Base-by-base conservation (phyloP, 345 rosid species). In the Conringia planisiliqua region DNA sequence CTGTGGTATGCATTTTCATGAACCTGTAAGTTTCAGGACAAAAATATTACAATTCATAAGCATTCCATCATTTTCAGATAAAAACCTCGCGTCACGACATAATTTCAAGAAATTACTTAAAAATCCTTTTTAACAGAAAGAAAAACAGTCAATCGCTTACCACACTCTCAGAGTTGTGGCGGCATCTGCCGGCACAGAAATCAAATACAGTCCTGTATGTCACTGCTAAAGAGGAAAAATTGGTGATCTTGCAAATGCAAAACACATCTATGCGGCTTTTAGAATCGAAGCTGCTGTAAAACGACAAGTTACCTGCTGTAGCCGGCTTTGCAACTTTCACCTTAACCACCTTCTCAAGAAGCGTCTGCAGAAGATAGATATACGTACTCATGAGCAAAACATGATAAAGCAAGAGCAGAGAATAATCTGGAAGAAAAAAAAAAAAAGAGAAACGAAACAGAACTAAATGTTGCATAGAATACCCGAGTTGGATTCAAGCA, bases 1-100 rank as follows among this genome's bases (percentile, higher is more conserved):
- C 97, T 95, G 44, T 82, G 83, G 77, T 95, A 92, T 55, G 97
- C 97, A 85, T 95, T 95, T 83, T 92, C 97, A 48, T 90, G 99
- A 84, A 95, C 90, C 97, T 91, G 90, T 58, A 80, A 75, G 22
- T 68, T 48, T 71, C 60, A 71, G 17, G 43, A 7, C 10, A 22
- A 10, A 10, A 36, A 1, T 67, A 66, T 47, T 55, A 73, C 70
- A 65, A 3, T n/a, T n/a, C n/a, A n/a, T n/a, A n/a, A n/a, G n/a
- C 56, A 55, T 42, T 39, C 66, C 46, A 59, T 48, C 44, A 57
- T 8, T 65, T 10, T 12, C 66, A 46, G 3, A 54, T 10, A 20
- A 2, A 40, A 64, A 22, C 35, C 3, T 32, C 10, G 2, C 51
- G 22, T 11, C 29, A 65, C 24, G 22, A 55, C 40, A 65, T 66